Conservation (phyloP, 2,329 filamentous ascomycete species). For the Periconia sp. region DNA sequence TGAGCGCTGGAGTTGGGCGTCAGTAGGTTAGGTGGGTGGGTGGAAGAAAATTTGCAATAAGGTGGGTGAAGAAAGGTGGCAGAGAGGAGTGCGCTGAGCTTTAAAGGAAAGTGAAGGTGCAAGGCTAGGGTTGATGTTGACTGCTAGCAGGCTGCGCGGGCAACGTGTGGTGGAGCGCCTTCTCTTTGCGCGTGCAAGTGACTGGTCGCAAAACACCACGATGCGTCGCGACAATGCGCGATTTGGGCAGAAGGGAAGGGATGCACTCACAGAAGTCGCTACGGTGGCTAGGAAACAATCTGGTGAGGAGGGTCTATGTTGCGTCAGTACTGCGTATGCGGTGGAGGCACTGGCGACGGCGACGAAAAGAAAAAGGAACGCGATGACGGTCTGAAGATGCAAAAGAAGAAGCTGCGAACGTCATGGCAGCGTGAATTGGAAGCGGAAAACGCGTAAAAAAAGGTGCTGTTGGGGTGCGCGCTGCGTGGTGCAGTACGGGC, state of each 20-base stretch:
- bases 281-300: conserved; percentile 7
- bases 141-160: conserved; percentile 18
- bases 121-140: conserved; percentile 9
- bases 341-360: conserved; percentile 25
- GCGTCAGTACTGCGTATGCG: conserved; percentile 34
- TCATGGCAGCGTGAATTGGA: conserved; percentile 32
- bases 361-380: conserved; percentile 37
- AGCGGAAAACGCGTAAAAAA: conserved; percentile 42
- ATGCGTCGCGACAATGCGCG: conserved; percentile 32
- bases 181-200: conserved; percentile 29
- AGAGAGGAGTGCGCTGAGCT: conserved; percentile 3
- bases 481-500: conserved; percentile 19
- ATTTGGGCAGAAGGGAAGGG: conserved; percentile 28
- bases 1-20: neutral
- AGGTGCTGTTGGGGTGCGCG: conserved; percentile 33
- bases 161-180: conserved; percentile 19
- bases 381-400: conserved; percentile 33
- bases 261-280: conserved; percentile 36
- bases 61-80: conserved; percentile 3
- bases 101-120: conserved; percentile 4
- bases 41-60: conserved; percentile 4
- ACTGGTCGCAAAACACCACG: conserved; percentile 42
- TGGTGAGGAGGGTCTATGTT: conserved; percentile 34
- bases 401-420: conserved; percentile 33
- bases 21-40: conserved; percentile 8